phyloP scores from a whole-genome alignment of 345 rosid species.

The Syzygium aromaticum region DNA sequence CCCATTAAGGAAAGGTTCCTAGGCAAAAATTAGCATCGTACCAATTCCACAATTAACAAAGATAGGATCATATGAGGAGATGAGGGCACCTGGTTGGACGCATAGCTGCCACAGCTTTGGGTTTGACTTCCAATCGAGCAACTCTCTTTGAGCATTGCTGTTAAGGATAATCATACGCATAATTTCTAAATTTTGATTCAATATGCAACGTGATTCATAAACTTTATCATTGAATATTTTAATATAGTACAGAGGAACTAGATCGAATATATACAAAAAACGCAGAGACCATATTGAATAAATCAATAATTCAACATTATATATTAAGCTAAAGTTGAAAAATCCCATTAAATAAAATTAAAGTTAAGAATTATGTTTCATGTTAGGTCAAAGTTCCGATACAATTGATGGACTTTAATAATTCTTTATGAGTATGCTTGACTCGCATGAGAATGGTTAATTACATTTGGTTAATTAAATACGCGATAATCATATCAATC shows the following conservation, averaged over 20 bases:
- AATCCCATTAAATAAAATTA: too few relatives aligned
- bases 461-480: background rate
- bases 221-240: background rate
- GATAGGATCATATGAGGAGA: background rate
- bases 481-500: background rate
- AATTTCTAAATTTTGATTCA: fast-evolving
- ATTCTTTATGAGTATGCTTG: background rate
- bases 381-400: too few relatives aligned
- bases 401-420: background rate
- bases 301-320: fast-evolving
- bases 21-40: background rate
- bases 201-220: fast-evolving
- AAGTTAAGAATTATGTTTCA: fast-evolving
- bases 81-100: background rate
- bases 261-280: fast-evolving
- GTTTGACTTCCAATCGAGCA: background rate
- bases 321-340: fast-evolving
- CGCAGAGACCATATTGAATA: too few relatives aligned
- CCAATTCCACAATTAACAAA: background rate
- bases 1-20: background rate
- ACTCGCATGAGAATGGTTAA: background rate
- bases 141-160: background rate
- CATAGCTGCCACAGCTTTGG: background rate
- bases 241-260: fast-evolving
- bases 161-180: background rate